These are phyloP conservation scores for Ormosia semicastrata DNA, from an alignment of 306 rosid species.

Conservation along the genomic window DNA sequence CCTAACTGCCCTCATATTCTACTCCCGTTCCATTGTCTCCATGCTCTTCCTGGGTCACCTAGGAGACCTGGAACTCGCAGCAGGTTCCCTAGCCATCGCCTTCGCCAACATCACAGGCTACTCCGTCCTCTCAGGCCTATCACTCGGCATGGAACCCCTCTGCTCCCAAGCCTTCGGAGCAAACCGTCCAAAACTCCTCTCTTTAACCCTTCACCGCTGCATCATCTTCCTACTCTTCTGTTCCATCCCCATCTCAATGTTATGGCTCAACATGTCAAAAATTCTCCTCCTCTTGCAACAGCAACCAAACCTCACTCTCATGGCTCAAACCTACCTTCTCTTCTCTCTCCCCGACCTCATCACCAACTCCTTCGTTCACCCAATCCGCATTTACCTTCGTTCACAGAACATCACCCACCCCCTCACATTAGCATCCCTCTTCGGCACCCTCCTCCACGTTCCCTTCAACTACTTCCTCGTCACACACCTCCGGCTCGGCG, in stretches of 20 bases:
- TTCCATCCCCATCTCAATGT: conserved; percentile 73
- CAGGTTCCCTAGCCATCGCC: conserved; percentile 80
- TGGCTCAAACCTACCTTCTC: conserved; percentile 60
- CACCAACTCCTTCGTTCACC: conserved; percentile 79
- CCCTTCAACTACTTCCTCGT: conserved; percentile 50
- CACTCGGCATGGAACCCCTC: conserved; percentile 91
- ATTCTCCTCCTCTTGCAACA: conserved; percentile 52
- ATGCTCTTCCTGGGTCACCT: conserved; percentile 81
- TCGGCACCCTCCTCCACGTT: conserved; percentile 57
- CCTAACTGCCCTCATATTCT: conserved; percentile 69
- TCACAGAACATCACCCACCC: conserved; percentile 79
- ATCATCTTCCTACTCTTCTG: conserved; percentile 57
- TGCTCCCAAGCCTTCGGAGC: conserved; percentile 98
- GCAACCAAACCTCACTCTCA: conserved; percentile 39
- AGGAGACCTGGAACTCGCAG: conserved; percentile 72
- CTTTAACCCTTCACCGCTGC: conserved; percentile 76
- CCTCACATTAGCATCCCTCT: conserved; percentile 66
- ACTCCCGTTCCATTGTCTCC: conserved; percentile 77
- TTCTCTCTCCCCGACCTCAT: conserved; percentile 78
- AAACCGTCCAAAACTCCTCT: conserved; percentile 65
- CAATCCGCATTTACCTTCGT: conserved; percentile 90
- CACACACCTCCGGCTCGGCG: conserved; percentile 27
- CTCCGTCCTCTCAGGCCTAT: conserved; percentile 75
- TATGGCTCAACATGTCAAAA: conserved; percentile 67
- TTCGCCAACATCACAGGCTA: conserved; percentile 94